Base-by-base conservation (phyloP, 2,329 filamentous ascomycete genomes). In the Akanthomyces dipterigenus region DNA sequence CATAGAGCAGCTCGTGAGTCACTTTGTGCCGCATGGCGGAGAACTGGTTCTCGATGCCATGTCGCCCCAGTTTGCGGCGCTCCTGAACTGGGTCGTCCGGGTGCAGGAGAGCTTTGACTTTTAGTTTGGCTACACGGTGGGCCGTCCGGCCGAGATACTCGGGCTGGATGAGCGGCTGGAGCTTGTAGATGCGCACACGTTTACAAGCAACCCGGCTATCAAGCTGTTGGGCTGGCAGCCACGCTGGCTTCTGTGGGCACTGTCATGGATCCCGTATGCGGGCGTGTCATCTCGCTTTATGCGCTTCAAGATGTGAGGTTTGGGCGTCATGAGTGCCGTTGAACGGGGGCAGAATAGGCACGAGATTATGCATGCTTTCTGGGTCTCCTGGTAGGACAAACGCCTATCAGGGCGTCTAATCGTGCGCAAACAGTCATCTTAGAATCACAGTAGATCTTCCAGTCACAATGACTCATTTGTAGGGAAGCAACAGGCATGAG, bases 41-140 rank as follows among this genome's bases (percentile, higher is more conserved):
- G 67, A 72, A 49, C 61, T 72, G n/a, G 63, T 71, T 42, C 65
- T 71, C 28, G 70, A 72, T 18, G n/a, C 36, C 24, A 9, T 53
- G 11, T 40, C 46, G 28, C 24, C 48, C 8, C 12, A 11, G 26
- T 36, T 12, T 16, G 26, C 24, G 0, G 24, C 38, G 20, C 2
- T 60, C 16, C 5, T 26, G n/a, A 53, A 54, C 3, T n/a, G 20
- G n/a, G 12, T 28, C 18, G 9, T 51, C 20, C 26, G 26, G 7
- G 12, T 34, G 7, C 28, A 22, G 18, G 6, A 31, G 18, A 12
- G 14, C n/a, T 60, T 53, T 14, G 42, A 54, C 24, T 26, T 54
- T 6, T 38, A 31, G 7, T 53, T 53, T 38, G 38, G 26, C 5
- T 60, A 40, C 24, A 24, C 48, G 24, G 7, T 26, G 1, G 16